A percentile compares a stretch with the other conserved stretches of the same genome.
phyloP scores from a whole-genome alignment of 148 eudicot species.

The Simmondsia chinensis region DNA sequence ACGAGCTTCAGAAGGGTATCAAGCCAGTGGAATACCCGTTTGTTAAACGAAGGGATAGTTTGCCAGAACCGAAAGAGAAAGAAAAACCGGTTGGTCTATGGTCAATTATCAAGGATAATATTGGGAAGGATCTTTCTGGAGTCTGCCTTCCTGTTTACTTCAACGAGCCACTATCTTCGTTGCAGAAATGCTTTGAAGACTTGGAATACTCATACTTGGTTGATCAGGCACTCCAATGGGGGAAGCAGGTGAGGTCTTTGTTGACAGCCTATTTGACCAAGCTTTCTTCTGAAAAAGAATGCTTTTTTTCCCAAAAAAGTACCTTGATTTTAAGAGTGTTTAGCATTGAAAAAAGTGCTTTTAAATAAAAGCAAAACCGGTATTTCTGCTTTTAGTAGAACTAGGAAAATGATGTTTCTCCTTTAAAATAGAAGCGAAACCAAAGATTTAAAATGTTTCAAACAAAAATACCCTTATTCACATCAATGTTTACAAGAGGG shows the following conservation, averaged over 20 bases:
- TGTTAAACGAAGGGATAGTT: constrained; percentile 67
- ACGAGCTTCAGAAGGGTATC: constrained; percentile 45
- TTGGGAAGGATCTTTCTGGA: constrained; percentile 93
- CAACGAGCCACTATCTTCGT: constrained; percentile 86
- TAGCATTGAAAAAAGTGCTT: too few relatives aligned
- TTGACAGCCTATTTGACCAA: too few relatives aligned
- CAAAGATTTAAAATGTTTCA: too few relatives aligned
- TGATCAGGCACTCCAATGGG: constrained; percentile 86
- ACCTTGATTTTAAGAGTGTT: too few relatives aligned
- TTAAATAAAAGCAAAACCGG: too few relatives aligned
- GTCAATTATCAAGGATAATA: constrained; percentile 96
- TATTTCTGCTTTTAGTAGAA: too few relatives aligned
- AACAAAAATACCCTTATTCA: too few relatives aligned
- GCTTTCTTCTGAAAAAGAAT: too few relatives aligned
- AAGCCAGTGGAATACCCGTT: constrained; percentile 59
- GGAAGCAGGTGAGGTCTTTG: constrained; percentile 65
- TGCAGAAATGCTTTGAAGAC: constrained; percentile 96
- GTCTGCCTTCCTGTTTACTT: constrained; percentile 98
- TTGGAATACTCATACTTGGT: constrained; percentile 86
- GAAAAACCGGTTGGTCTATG: constrained; percentile 88
- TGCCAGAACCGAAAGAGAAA: constrained; percentile 92
- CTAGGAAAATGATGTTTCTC: too few relatives aligned
- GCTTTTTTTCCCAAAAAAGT: too few relatives aligned
- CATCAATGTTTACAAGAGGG: too few relatives aligned
- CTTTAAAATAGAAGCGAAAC: too few relatives aligned